Evolutionary conservation across 805 yeast species (phyloP).

Genomic region (Nakazawaea wyomingensis): DNA sequence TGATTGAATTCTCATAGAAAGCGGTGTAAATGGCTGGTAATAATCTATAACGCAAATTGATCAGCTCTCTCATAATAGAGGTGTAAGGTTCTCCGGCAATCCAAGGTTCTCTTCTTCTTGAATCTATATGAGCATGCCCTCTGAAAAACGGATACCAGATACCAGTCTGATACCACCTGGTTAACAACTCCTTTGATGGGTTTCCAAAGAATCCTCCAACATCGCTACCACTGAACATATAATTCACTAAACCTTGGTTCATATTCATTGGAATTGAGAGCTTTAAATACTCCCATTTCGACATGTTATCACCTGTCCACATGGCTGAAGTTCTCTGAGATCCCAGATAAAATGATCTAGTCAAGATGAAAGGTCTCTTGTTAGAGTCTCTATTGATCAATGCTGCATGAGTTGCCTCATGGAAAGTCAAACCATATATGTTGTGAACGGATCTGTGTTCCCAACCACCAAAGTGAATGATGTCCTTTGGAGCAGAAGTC

Average conservation of each 20-base stretch:
- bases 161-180: slow-evolving; percentile 96
- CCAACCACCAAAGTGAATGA: slow-evolving; percentile 70
- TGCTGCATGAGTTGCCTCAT: slow-evolving; percentile 73
- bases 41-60: slow-evolving; percentile 67
- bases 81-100: slow-evolving; percentile 72
- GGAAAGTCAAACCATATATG: slow-evolving; percentile 72
- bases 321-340: slow-evolving; percentile 88
- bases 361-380: slow-evolving; percentile 80
- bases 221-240: slow-evolving; percentile 94
- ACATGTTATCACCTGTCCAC: slow-evolving; percentile 98
- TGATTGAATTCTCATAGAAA: slow-evolving; percentile 56
- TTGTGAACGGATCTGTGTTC: slow-evolving; percentile 94
- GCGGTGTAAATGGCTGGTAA: slow-evolving; percentile 78
- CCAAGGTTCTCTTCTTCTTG: slow-evolving; percentile 92
- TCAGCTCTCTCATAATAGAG: slow-evolving; percentile 59
- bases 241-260: slow-evolving; percentile 74
- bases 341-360: slow-evolving; percentile 86
- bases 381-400: slow-evolving; percentile 43
- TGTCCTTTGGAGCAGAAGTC: slow-evolving; percentile 80
- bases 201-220: slow-evolving; percentile 96
- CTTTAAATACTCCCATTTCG: slow-evolving; percentile 83
- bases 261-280: slow-evolving; percentile 84
- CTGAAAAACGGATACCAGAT: slow-evolving; percentile 95
- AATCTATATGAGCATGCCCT: slow-evolving; percentile 94
- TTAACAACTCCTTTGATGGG: slow-evolving; percentile 73